Conservation (phyloP, 768 basidiomycete genomes). For the Tubosaeta sp. region DNA sequence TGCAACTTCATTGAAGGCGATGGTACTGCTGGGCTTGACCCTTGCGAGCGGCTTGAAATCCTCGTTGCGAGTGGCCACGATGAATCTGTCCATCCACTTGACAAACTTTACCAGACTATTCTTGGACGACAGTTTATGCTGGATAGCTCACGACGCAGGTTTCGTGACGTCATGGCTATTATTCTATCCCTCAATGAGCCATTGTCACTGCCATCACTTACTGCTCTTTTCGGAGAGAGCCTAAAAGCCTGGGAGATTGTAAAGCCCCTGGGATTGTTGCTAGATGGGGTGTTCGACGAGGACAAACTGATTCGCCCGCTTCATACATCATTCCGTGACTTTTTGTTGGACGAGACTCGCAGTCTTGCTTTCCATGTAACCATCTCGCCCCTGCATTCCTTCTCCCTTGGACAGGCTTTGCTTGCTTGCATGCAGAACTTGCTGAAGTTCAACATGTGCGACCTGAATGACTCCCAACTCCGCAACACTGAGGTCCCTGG, state of each 20-base stretch:
- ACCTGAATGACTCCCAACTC: background rate
- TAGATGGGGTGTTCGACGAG: too few relatives aligned
- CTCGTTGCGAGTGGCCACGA: background rate
- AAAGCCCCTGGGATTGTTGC: too few relatives aligned
- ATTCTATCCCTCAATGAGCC: background rate
- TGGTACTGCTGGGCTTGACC: background rate
- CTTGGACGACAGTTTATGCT: background rate
- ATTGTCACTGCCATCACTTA: background rate
- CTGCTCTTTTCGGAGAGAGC: too few relatives aligned
- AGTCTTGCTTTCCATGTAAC: background rate
- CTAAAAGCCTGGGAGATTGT: too few relatives aligned
- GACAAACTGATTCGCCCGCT: too few relatives aligned
- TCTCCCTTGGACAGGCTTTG: background rate
- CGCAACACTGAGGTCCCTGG: background rate
- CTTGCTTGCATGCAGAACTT: too few relatives aligned
- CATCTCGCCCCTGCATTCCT: background rate
- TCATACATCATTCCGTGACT: too few relatives aligned
- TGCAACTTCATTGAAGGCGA: background rate
- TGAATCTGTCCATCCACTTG: background rate
- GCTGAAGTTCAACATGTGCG: too few relatives aligned
- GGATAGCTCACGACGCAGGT: background rate
- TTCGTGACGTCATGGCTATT: constrained; percentile 2
- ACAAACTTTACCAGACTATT: background rate
- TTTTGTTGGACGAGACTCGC: background rate
- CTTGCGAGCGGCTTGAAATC: background rate